Evolutionary conservation across 257 asterid species (phyloP), one percentile per base, ranked within the genome.

Genomic region (Rhazya stricta): DNA sequence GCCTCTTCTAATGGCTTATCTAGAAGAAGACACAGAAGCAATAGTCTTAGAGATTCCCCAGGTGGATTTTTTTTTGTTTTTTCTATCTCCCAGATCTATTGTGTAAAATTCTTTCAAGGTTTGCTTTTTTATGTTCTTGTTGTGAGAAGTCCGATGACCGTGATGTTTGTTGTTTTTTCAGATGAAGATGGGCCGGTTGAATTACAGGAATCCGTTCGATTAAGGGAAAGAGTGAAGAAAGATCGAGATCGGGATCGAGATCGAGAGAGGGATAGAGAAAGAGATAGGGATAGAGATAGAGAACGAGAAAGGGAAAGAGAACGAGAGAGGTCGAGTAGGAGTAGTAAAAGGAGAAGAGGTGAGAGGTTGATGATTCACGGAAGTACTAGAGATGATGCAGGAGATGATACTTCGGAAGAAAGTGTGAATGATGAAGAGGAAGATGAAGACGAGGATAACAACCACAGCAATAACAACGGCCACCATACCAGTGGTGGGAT

Each of bases 201-300:
- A 85, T 76, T 92, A 43, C 97, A 89, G 45, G 99, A 95, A 80
- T 87, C 98, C 1, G 84, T 84, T 15, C 84, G 97, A 72, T 84
- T 91, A 48, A 87, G 98, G 57, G 99, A 92, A 36, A 86, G 98
- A 87, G 95, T 85, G 82, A 94, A 92, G 96, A 94, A 90, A 72
- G 96, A 94, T 83, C 91, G 97, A 76, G 98, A 93, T 83, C 89
- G 92, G 30, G 81, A 77, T 70, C 83, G 96, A 51, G 96, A 89
- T 25, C 79, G 96, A 54, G 95, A 89, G 1, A 69, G 91, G 42
- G 95, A 91, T 2, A 74, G 94, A 3, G 97, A 78, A 0, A 72
- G 84, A 27, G 97, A 90, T 4, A 74, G 97, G 29, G 90, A 86
- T 4, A 74, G 72, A 12, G 81, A 77, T 2, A 48, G 79, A 69